Conservation (phyloP, 23 red algal genomes). For the Agarophyton chilense region DNA sequence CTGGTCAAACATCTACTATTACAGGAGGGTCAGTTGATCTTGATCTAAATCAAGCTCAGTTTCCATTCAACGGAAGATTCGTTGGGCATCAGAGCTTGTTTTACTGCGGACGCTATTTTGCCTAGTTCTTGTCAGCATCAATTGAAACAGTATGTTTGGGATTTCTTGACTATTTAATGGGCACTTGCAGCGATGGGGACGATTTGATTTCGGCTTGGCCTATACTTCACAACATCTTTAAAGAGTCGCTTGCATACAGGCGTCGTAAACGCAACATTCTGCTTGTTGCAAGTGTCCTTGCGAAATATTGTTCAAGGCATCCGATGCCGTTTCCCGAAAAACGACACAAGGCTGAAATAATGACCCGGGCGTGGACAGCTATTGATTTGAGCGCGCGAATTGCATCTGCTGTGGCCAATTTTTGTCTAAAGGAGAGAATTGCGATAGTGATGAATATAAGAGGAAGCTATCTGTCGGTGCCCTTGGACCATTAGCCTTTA, state of each 20-base stretch:
- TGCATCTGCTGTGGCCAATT: slow-evolving; percentile 28
- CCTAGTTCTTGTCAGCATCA: slow-evolving; percentile 1
- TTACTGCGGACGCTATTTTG: slow-evolving; percentile 69
- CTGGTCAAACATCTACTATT: slow-evolving; percentile 30
- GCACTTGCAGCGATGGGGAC: slow-evolving; percentile 55
- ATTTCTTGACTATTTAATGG: slow-evolving; percentile 55
- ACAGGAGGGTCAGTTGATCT: slow-evolving; percentile 50
- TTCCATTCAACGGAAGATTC: background rate
- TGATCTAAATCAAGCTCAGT: slow-evolving; percentile 5
- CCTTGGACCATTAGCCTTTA: slow-evolving; percentile 22
- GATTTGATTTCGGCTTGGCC: slow-evolving; percentile 45
- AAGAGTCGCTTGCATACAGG: slow-evolving; percentile 10
- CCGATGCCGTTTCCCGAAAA: slow-evolving; percentile 53
- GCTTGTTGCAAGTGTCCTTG: slow-evolving; percentile 18
- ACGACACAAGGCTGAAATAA: slow-evolving; percentile 30
- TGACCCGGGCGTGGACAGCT: slow-evolving; percentile 16
- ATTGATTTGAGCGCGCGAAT: slow-evolving; percentile 23
- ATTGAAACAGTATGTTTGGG: slow-evolving; percentile 61
- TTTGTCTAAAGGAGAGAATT: slow-evolving; percentile 13
- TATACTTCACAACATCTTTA: slow-evolving; percentile 13
- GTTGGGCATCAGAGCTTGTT: slow-evolving; percentile 42
- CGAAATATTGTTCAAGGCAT: slow-evolving; percentile 20
- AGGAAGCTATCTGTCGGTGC: slow-evolving; percentile 45
- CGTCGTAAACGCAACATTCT: slow-evolving; percentile 29
- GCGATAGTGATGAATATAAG: slow-evolving; percentile 19